A percentile compares a stretch with the other conserved stretches of the same genome.
These are phyloP conservation scores for Phaeosphaeria sp. DNA, from an alignment of 2,329 filamentous ascomycete species.

Conservation along the genomic window DNA sequence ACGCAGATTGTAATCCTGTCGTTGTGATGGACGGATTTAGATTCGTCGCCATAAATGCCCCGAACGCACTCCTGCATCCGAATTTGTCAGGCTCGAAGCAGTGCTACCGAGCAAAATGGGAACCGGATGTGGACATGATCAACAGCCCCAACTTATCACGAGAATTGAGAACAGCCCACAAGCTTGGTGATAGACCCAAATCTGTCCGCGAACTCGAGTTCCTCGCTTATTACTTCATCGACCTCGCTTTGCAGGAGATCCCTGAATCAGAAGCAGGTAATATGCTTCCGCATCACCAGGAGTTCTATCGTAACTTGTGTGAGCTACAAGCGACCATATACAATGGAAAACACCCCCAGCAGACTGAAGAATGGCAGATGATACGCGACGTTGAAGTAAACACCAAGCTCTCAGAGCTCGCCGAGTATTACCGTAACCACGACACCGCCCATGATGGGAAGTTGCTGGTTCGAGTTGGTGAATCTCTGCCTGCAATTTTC, in stretches of 20 bases:
- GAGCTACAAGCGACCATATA: slow-evolving; percentile 9
- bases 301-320: slow-evolving; percentile 13
- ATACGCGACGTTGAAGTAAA: slow-evolving; percentile 8
- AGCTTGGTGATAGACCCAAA: slow-evolving; percentile 9
- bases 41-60: slow-evolving; percentile 14
- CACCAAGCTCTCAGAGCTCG: slow-evolving; percentile 7
- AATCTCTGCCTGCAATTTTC: slow-evolving; percentile 16
- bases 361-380: slow-evolving; percentile 18
- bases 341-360: slow-evolving; percentile 12
- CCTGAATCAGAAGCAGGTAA: background rate
- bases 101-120: slow-evolving; percentile 17
- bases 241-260: slow-evolving; percentile 12
- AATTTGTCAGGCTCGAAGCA: slow-evolving; percentile 1
- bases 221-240: slow-evolving; percentile 18
- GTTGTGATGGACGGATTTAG: slow-evolving; percentile 20
- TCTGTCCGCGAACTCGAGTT: slow-evolving; percentile 16
- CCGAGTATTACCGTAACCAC: slow-evolving; percentile 14
- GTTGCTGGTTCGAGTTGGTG: slow-evolving; percentile 17
- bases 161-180: slow-evolving; percentile 14
- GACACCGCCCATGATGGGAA: slow-evolving; percentile 18
- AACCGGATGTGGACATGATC: slow-evolving; percentile 19
- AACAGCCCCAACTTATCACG: slow-evolving; percentile 15
- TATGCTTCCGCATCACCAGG: slow-evolving; percentile 20
- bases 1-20: slow-evolving; percentile 9
- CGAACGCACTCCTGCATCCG: background rate